Percentiles rank a stretch among this genome's conserved stretches.
phyloP scores from a whole-genome alignment of 768 basidiomycete genomes.

The Tulasnella sp. region DNA sequence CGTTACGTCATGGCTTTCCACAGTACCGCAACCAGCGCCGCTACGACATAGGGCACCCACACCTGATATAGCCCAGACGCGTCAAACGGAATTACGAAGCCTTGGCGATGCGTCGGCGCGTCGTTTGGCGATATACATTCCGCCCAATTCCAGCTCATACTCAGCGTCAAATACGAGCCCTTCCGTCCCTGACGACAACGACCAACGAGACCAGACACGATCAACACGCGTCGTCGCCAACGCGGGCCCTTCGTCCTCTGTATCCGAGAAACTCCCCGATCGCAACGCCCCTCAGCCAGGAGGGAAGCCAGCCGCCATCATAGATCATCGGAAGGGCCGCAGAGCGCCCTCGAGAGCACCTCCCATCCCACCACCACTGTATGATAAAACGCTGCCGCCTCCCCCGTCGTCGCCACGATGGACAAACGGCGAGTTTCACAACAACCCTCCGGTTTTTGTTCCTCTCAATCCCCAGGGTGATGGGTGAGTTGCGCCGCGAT shows the following conservation, averaged over 20 bases:
- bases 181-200: neutral
- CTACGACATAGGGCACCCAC: neutral
- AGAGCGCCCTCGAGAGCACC: neutral
- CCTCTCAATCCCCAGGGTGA: neutral
- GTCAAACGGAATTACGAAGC: neutral
- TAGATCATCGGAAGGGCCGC: neutral
- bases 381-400: conserved; percentile 4
- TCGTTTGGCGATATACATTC: neutral
- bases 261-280: neutral
- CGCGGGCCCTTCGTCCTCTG: neutral
- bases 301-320: neutral
- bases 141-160: neutral
- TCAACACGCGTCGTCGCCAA: conserved; percentile 7
- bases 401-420: neutral
- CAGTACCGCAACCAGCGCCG: neutral
- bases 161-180: neutral
- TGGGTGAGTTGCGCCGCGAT: neutral
- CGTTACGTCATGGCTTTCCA: neutral
- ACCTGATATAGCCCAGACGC: neutral
- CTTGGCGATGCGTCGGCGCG: neutral
- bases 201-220: neutral
- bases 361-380: conserved; percentile 9
- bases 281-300: neutral
- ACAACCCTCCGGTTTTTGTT: neutral
- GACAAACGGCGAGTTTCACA: neutral